Evolutionary conservation across 108 stramenopile species (phyloP).

Genomic region (Cyclotella atomus): DNA sequence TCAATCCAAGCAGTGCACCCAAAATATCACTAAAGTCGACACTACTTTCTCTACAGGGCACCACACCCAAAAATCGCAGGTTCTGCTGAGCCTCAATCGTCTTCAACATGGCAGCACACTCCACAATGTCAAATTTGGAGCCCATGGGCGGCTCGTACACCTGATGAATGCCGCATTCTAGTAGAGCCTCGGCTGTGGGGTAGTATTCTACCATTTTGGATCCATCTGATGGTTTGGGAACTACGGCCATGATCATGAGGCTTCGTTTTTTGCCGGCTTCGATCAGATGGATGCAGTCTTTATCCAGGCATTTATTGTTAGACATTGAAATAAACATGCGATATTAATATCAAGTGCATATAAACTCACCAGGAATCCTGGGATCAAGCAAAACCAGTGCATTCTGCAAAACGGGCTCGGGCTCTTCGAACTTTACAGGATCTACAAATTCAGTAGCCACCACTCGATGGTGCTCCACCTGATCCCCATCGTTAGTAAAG

Average conservation of each 20-base stretch:
- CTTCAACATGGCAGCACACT: conserved; percentile 60
- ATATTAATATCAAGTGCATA: no score
- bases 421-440: conserved; percentile 28
- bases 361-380: not conserved
- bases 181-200: conserved; percentile 56
- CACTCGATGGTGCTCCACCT: conserved; percentile 51
- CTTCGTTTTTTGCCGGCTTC: conserved; percentile 57
- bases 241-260: conserved; percentile 60
- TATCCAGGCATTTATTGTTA: no score
- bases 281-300: conserved; percentile 53
- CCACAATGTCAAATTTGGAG: conserved; percentile 57
- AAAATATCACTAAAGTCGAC: conserved; percentile 61
- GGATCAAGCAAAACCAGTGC: conserved; percentile 60
- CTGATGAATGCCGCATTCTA: conserved; percentile 61
- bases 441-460: conserved; percentile 64
- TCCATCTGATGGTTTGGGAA: conserved; percentile 57
- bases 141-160: conserved; percentile 63
- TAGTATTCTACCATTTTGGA: conserved; percentile 41
- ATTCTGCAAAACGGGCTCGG: conserved; percentile 55
- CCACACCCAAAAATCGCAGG: conserved; percentile 54
- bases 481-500: conserved; percentile 43
- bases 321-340: no score
- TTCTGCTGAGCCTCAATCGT: conserved; percentile 67
- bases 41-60: conserved; percentile 55
- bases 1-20: conserved; percentile 52